Evolutionary conservation across 805 yeast species (phyloP).

Genomic region (Yarrowia sp.): DNA sequence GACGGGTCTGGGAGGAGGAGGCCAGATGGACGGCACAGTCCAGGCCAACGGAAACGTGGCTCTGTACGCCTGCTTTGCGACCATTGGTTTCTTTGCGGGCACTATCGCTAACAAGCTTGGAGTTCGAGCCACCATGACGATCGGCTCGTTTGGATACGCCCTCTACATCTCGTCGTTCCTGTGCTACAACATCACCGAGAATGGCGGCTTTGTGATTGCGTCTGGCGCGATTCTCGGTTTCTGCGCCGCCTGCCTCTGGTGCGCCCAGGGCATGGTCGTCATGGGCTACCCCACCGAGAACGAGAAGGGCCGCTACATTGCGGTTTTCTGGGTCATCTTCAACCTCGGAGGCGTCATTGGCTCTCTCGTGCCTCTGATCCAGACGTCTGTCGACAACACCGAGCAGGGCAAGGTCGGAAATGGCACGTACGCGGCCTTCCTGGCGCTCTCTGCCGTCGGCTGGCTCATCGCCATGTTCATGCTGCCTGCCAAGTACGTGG

Average conservation of each 20-base stretch:
- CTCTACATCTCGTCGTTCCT: slow-evolving; percentile 48
- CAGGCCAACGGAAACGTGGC: slow-evolving; percentile 54
- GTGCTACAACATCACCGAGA: slow-evolving; percentile 45
- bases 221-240: slow-evolving; percentile 58
- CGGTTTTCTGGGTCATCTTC: slow-evolving; percentile 60
- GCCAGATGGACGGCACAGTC: slow-evolving; percentile 38
- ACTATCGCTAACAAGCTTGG: slow-evolving; percentile 53
- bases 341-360: slow-evolving; percentile 64
- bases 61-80: slow-evolving; percentile 53
- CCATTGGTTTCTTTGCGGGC: slow-evolving; percentile 58
- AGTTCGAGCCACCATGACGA: slow-evolving; percentile 42
- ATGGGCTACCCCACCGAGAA: slow-evolving; percentile 57
- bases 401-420: slow-evolving; percentile 43
- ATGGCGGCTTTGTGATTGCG: slow-evolving; percentile 52
- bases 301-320: slow-evolving; percentile 52
- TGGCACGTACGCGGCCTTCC: slow-evolving; percentile 55
- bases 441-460: slow-evolving; percentile 52
- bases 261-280: slow-evolving; percentile 57
- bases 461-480: slow-evolving; percentile 46
- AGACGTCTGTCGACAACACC: slow-evolving; percentile 42
- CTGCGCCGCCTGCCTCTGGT: slow-evolving; percentile 57
- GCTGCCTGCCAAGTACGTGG: slow-evolving; percentile 51
- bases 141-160: slow-evolving; percentile 50
- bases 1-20: slow-evolving; percentile 51
- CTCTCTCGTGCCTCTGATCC: slow-evolving; percentile 54